Percentiles rank a stretch among this genome's conserved stretches.
These are phyloP conservation scores for Fusarium chlamydosporum DNA, from an alignment of 2,329 filamentous ascomycete species.

Conservation along the genomic window DNA sequence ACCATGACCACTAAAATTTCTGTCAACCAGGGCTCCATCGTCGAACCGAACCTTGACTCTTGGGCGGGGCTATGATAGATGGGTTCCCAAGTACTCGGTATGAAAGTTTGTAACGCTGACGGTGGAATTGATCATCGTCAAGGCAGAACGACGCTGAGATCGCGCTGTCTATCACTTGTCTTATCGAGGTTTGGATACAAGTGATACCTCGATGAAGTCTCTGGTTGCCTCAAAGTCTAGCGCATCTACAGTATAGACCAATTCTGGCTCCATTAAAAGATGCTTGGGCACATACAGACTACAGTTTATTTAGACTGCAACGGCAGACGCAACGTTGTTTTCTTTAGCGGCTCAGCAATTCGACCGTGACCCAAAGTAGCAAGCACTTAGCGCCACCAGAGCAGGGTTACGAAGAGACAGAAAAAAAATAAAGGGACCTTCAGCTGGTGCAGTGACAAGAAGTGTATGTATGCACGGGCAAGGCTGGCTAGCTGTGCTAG, in stretches of 20 bases:
- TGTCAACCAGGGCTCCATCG: slow-evolving; percentile 16
- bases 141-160: slow-evolving; percentile 22
- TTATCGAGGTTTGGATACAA: slow-evolving; percentile 15
- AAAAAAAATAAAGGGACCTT: slow-evolving; percentile 18
- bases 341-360: slow-evolving; percentile 37
- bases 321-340: slow-evolving; percentile 42
- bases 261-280: slow-evolving; percentile 24
- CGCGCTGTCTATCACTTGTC: slow-evolving; percentile 15
- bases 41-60: slow-evolving; percentile 29
- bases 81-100: slow-evolving; percentile 29
- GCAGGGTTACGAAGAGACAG: slow-evolving; percentile 15
- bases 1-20: slow-evolving; percentile 29
- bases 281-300: neutral
- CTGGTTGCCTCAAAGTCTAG: slow-evolving; percentile 28
- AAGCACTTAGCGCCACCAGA: slow-evolving; percentile 27
- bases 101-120: slow-evolving; percentile 6
- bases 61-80: slow-evolving; percentile 16
- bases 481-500: slow-evolving; percentile 15
- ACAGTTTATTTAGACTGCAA: slow-evolving; percentile 20
- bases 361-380: slow-evolving; percentile 21
- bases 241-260: slow-evolving; percentile 14
- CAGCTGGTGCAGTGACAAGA: slow-evolving; percentile 21
- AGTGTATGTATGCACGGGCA: neutral
- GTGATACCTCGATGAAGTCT: slow-evolving; percentile 15
- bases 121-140: slow-evolving; percentile 23